Conservation (phyloP, 202 grass and related monocot genomes). For the Miscanthus sacchariflorus region DNA sequence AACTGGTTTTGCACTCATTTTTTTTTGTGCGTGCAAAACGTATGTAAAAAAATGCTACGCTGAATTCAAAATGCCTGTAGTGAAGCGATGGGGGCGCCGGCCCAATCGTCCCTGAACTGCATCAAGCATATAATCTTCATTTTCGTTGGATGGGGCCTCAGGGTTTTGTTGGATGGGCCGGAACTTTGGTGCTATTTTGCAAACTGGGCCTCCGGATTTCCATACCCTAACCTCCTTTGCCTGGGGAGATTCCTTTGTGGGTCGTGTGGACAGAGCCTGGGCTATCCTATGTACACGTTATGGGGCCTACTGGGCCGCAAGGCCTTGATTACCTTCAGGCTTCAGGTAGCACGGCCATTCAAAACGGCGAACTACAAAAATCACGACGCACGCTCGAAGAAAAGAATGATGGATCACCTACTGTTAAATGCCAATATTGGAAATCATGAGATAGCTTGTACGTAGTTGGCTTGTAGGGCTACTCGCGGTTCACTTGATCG, state of each 20-base stretch:
- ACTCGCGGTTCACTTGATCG: not conserved
- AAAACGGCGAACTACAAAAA: no score
- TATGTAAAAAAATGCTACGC: not conserved
- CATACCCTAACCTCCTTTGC: no score
- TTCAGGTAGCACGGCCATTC: not conserved
- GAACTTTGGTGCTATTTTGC: no score
- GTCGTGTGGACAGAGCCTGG: not conserved
- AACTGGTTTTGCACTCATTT: not conserved
- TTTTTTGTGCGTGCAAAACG: not conserved
- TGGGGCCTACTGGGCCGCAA: not conserved
- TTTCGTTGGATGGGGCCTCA: not conserved
- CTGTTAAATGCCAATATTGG: no score
- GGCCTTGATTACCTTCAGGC: not conserved
- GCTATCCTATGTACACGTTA: not conserved
- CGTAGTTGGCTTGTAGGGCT: not conserved
- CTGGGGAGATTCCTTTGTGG: not conserved
- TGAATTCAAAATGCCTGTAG: not conserved
- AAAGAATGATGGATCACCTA: not conserved
- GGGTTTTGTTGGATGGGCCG: not conserved
- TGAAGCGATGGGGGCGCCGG: not conserved
- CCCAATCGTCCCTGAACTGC: not conserved
- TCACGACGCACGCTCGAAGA: not conserved
- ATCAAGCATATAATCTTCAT: not conserved
- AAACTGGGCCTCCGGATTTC: not conserved
- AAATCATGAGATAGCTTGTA: not conserved